Base-by-base conservation (phyloP, 1,284 basidiomycete genomes). In the Cutaneotrichosporon sp. region DNA sequence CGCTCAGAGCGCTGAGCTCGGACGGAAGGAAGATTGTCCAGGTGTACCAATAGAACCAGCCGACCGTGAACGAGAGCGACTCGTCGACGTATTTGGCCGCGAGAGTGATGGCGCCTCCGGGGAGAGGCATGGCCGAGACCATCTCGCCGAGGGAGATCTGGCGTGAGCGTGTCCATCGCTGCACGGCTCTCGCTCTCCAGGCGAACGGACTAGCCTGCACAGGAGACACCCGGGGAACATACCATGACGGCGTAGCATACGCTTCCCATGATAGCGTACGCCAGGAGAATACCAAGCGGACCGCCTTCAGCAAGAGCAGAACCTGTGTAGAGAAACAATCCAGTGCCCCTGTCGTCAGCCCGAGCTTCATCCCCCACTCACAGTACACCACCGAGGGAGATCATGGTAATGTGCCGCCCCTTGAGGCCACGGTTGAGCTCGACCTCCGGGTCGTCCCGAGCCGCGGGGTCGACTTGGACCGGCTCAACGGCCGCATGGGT, bases 1-100 rank as follows among this genome's bases (percentile, higher is more conserved):
- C 81, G 2, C 87, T 80, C 1, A 85, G 81, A 20, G 88, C 88
- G 52, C 83, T 83, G 16, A 91, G 75, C 65, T 91, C 88, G 6
- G 87, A 85, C 3, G 88, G 87, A 16, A 90, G 77, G 52, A 87
- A 71, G 57, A 78, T 76, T 24, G 71, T 62, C 73, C 85, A 87
- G 62, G 84, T 85, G 69, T 85, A 86, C 82, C 84, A 85, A 67
- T 88, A 88, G 65, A 87, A 85, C 85, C 85, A 90, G 58, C 87
- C 87, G 82, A 87, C 82, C 10, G 87, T 81, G 66, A 89, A 89
- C 1, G 84, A 84, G 55, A 90, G 79, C 2, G 87, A 84, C 5
- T 84, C 84, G 66, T 89, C 83, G 11, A 52, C 41, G 46, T 43
- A 58, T 26, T 45, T 24, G n/a, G 90, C 42, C 77, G 88, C 86